Conservation (phyloP, 257 asterid species). For the Solanum piurae region DNA sequence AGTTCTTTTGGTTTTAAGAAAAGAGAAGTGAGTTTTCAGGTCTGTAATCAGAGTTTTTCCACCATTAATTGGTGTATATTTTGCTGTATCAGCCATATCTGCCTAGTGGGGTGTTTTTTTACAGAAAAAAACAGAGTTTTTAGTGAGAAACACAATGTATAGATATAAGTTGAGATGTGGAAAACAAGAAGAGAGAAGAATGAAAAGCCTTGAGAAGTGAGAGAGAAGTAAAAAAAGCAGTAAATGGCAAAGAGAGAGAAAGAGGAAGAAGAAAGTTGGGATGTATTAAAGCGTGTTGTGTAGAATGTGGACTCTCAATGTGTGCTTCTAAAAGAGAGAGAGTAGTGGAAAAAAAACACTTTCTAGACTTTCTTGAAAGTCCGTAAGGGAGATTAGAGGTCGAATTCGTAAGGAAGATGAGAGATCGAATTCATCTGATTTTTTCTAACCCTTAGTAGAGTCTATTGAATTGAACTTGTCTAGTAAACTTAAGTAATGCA, state of each 20-base stretch:
- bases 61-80: slow-evolving; percentile 53
- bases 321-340: not conserved
- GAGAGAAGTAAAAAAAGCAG: not conserved
- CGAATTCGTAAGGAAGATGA: too few species aligned
- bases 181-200: slow-evolving; percentile 5
- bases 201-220: not conserved
- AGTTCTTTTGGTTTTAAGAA: slow-evolving; percentile 34
- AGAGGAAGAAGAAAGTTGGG: not conserved
- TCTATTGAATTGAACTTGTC: not conserved
- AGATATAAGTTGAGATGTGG: not conserved
- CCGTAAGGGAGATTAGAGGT: too few species aligned
- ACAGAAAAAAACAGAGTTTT: too few species aligned
- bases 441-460: accelerated
- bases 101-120: not conserved
- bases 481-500: not conserved
- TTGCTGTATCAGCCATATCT: slow-evolving; percentile 49
- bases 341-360: too few species aligned
- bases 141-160: not conserved
- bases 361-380: too few species aligned
- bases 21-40: slow-evolving; percentile 42
- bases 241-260: not conserved
- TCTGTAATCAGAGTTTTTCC: slow-evolving; percentile 36
- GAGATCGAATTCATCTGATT: too few species aligned
- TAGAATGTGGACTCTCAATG: not conserved
- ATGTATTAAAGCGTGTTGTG: not conserved